These are phyloP conservation scores for Lachnellula hyalina DNA, from an alignment of 2,329 filamentous ascomycete genomes.

Conservation along the genomic window DNA sequence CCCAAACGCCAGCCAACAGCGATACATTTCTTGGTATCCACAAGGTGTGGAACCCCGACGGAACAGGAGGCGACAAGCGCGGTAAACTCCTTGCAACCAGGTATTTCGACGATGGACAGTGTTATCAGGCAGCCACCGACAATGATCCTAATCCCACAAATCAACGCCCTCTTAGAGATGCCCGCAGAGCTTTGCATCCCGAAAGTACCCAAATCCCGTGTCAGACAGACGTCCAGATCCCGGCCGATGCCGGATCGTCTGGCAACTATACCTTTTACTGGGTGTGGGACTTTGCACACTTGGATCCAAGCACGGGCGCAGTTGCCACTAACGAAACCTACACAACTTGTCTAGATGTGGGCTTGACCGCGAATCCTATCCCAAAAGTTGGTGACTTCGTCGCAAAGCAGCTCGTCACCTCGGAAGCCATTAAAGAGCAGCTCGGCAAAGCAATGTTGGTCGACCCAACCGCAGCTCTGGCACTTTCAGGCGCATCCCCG, in stretches of 20 bases:
- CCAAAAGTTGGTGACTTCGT: background rate
- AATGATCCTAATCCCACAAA: background rate
- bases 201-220: conserved; percentile 63
- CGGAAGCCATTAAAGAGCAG: conserved; percentile 4
- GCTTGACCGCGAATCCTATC: conserved; percentile 22
- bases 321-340: conserved; percentile 52
- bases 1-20: conserved; percentile 48
- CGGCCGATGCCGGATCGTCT: conserved; percentile 55
- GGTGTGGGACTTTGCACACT: conserved; percentile 90
- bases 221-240: conserved; percentile 75
- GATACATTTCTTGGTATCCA: conserved; percentile 61
- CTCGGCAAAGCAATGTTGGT: conserved; percentile 7
- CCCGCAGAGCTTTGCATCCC: conserved; percentile 50
- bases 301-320: conserved; percentile 37
- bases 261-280: conserved; percentile 80
- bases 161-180: conserved; percentile 42
- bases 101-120: conserved; percentile 85
- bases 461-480: conserved; percentile 2
- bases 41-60: conserved; percentile 70
- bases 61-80: conserved; percentile 72
- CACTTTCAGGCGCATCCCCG: background rate
- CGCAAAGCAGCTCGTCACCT: background rate
- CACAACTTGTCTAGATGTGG: conserved; percentile 52
- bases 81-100: conserved; percentile 72
- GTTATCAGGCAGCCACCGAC: conserved; percentile 68